Base-by-base conservation (phyloP, 225 moss, liverwort and hornwort species). In the Lunularia cruciata region DNA sequence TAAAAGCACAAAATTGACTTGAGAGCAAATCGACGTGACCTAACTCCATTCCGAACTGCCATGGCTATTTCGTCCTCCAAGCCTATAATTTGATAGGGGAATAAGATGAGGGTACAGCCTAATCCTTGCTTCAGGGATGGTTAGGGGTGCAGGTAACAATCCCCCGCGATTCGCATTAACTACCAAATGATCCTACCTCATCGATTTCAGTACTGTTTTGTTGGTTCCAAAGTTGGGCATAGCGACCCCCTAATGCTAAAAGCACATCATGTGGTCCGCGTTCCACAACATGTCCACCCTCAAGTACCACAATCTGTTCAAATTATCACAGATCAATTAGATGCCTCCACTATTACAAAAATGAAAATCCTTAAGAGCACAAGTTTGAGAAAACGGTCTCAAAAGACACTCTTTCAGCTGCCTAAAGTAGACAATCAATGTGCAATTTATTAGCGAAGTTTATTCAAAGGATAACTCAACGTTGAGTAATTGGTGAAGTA, bases 151-250 rank as follows among this genome's bases (percentile, higher is more conserved):
- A 26, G 37, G 39, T 61, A 61, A 6, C 38, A 7, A 22, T 61
- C 6, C 38, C 61, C 40, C n/a, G 26, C 3, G 14, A 11, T 22
- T 39, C 6, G 34, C 33, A n/a, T 28, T 13, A 80, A 68, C 71
- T 55, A 28, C 72, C 72, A 19, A 36, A 54, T 22, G 61, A 37
- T 6, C 25, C 72, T 34, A n/a, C 60, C 20, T 75, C 77, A 46
- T 82, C 75, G 12, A 11, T 37, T 22, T 98, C 91, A 64, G 85
- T 79, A 80, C 79, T 87, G 46, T 89, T 91, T 74, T 98, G 98
- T 76, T 98, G 93, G 74, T 74, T 63, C 98, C 98, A 98, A 73
- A 98, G 91, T 68, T 98, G 88, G 2, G 98, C 74, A 76, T 98
- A 98, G 65, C 98, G 90, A 57, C 98, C 91, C 55, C 88, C 91